Conservation (phyloP, 2,329 filamentous ascomycete genomes). For the Colletotrichum destructivum region DNA sequence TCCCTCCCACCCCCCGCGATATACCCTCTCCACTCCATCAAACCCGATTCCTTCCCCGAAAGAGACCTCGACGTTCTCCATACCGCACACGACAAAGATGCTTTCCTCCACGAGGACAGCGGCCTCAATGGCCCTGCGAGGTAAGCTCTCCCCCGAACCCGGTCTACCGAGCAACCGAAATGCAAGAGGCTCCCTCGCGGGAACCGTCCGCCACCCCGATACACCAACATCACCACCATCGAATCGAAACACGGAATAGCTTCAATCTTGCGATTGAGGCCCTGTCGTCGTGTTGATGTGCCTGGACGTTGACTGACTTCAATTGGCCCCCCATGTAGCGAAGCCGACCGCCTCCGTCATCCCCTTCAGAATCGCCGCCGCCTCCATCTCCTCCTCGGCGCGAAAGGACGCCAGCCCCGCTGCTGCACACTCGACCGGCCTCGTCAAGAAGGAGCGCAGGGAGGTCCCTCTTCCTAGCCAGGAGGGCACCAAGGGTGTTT, state of each 20-base stretch:
- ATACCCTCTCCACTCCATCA: conserved; percentile 35
- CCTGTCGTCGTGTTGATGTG: not conserved
- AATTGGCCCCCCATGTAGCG: conserved; percentile 60
- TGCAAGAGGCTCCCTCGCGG: conserved; percentile 12
- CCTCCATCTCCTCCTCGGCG: conserved; percentile 76
- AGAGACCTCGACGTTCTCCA: conserved; percentile 9
- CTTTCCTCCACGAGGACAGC: conserved; percentile 65
- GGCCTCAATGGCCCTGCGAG: conserved; percentile 68
- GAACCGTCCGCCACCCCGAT: conserved; percentile 3
- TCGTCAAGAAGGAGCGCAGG: conserved; percentile 70
- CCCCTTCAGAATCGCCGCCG: conserved; percentile 74
- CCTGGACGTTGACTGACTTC: conserved; percentile 45
- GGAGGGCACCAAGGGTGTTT: conserved; percentile 82
- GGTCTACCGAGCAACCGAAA: conserved; percentile 22
- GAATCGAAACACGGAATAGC: conserved; percentile 11
- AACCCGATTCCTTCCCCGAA: not conserved
- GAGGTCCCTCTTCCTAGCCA: conserved; percentile 86
- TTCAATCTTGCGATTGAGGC: not conserved
- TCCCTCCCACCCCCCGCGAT: conserved; percentile 13
- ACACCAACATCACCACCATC: not conserved
- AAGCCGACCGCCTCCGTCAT: conserved; percentile 76
- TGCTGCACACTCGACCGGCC: conserved; percentile 67
- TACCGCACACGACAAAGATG: conserved; percentile 52
- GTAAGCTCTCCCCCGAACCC: conserved; percentile 53
- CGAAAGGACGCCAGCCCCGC: conserved; percentile 74